Base-by-base conservation (phyloP, 1,284 basidiomycete species). In the Heterobasidion occidentale region DNA sequence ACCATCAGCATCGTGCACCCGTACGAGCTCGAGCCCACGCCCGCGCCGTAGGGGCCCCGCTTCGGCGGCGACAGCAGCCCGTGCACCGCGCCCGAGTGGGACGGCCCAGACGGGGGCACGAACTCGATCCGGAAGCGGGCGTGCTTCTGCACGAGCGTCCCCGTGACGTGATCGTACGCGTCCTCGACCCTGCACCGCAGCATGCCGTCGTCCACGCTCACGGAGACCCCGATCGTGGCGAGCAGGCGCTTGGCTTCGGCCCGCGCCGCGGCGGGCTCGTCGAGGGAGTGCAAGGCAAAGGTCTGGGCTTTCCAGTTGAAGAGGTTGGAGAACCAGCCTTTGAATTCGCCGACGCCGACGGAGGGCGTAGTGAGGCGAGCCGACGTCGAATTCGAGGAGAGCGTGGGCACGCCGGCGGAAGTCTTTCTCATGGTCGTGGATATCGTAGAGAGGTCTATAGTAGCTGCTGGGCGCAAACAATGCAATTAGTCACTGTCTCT, bases 291-390 rank as follows among this genome's bases (percentile, higher is more conserved):
- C 17, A 93, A 73, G n/a, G 85, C 76, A 58, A 82, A 83, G 14
- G 77, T 74, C 65, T 87, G 78, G 36, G 74, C 73, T 61, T 82
- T 84, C 86, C 86, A 89, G 66, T 80, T 84, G 73, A 90, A 90
- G 38, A 90, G 72, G 62, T 84, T 89, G 8, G 87, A 87, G 67
- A 90, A 88, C 88, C 88, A 90, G 46, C 87, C 88, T 64, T 87
- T 88, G 69, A 90, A 83, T 67, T 90, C 86, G 59, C 85, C 83
- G n/a, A 87, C 83, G n/a, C 78, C 77, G 0, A 42, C n/a, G 7
- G 38, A 77, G 77, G 3, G 77, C 78, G 27, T 70, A 71, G 36
- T 75, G 64, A 53, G 74, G 63, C 8, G 63, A 67, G 17, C 61
- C 33, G 36, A 34, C 50, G 35, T 60, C 14, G 56, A 51, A 27